Evolutionary conservation across 2,329 filamentous ascomycete genomes (phyloP), one percentile per base, ranked within the genome.

Genomic region (Polytolypa hystricis): DNA sequence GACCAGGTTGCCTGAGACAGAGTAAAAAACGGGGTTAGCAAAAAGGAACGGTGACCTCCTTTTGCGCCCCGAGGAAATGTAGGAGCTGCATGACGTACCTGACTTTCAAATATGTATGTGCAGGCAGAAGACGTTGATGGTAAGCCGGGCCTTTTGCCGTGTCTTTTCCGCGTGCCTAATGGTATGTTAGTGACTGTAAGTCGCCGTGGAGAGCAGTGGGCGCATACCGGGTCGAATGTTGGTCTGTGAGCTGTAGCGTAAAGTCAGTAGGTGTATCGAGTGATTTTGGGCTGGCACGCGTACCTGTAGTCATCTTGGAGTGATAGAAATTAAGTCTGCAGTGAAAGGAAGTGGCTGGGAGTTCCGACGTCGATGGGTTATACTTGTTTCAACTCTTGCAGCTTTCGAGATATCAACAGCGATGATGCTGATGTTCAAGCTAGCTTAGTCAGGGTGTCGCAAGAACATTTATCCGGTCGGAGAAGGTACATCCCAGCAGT

Each of bases 61-160:
- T 7, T n/a, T 8, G 28, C 28, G 7, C 14, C 15, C 14, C 8
- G 14, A 30, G 10, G 11, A n/a, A 32, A 9, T 38, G 4, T 37
- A 4, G 6, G 10, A 20, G 25, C 9, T 5, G 7, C 10, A 12
- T 15, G 5, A 39, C 67, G 31, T 73, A 79, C 68, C 85, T 77
- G 56, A 80, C 82, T 66, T 98, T 98, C 55, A 98, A 79, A 46
- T 84, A 79, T 9, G 84, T 96, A 61, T 98, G 82, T 20, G 91
- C 91, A 21, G 91, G 89, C 10, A 95, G 79, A 11, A 96, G 81
- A 51, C 91, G 82, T 63, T 96, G 89, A 58, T 98, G 91, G 67
- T 95, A 96, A 50, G 86, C 89, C 33, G 85, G 84, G 32, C 91
- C 91, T 53, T 86, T 81, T 42, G 86, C 81, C 52, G 87, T 85